Conservation (phyloP, 1,284 basidiomycete species). For the Rhodotorula sp. region DNA sequence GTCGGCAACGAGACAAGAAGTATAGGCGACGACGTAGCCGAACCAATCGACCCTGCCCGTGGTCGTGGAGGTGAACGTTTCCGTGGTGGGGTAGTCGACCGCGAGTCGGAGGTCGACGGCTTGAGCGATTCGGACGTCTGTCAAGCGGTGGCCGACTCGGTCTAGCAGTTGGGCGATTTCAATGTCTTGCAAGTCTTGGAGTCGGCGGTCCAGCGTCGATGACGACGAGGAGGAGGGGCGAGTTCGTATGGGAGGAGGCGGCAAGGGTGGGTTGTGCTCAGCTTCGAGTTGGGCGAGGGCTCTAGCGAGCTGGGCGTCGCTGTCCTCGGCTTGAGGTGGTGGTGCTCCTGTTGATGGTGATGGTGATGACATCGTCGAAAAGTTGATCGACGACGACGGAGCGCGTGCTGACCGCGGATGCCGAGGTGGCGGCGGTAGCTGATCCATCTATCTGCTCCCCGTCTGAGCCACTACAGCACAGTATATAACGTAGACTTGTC, state of each 20-base stretch:
- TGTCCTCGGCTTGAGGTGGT: too few relatives aligned
- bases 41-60: slow-evolving; percentile 15
- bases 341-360: not conserved
- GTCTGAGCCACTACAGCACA: too few relatives aligned
- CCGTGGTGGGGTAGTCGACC: slow-evolving; percentile 5
- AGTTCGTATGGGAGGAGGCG: not conserved
- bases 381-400: not conserved
- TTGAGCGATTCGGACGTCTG: slow-evolving; percentile 16
- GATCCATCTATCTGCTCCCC: too few relatives aligned
- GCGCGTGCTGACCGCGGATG: not conserved
- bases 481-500: not conserved
- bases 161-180: slow-evolving; percentile 25
- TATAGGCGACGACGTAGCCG: slow-evolving; percentile 12
- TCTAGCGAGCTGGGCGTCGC: not conserved
- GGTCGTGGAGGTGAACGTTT: not conserved
- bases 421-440: not conserved
- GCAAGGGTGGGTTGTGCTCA: not conserved
- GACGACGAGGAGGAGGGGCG: not conserved
- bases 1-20: not conserved
- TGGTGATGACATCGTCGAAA: not conserved
- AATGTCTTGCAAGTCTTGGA: slow-evolving; percentile 30
- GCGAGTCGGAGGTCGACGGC: not conserved
- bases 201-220: not conserved
- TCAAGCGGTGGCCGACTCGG: slow-evolving; percentile 22
- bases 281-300: not conserved